Base-by-base conservation (phyloP, 1,284 basidiomycete species). In the Leucocoprinus gongylophorus region DNA sequence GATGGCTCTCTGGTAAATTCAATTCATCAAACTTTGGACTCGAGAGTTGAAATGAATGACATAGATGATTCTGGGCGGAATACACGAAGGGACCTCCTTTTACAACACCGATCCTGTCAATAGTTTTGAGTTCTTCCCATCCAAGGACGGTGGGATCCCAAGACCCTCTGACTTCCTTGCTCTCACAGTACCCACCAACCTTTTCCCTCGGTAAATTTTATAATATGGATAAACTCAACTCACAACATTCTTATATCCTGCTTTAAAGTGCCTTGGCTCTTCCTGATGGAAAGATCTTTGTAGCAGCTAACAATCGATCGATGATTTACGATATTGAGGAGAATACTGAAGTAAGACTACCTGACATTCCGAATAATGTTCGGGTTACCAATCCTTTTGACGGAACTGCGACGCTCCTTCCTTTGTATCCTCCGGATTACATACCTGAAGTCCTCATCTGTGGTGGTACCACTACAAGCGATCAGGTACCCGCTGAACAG, bases 331-430 rank as follows among this genome's bases (percentile, higher is more conserved):
- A 91, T 63, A 87, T 85, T 83, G 62, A 73, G 57, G 67, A 67
- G 5, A 82, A 91, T 59, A 74, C 67, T 0, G 89, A 91, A 64
- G 70, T 64, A 18, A 69, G 76, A 39, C 76, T 91, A 2, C 88
- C 88, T 12, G 64, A 64, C 41, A 75, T 93, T 55, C 90, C 90
- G 2, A 91, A 91, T 57, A 83, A 81, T 32, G 81, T 91, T 12
- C 83, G 85, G 17, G 79, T 91, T 32, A 89, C 88, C 0, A 92
- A 92, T 64, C 89, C 89, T 0, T 87, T 88, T 80, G 74, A 85
- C 17, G 88, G 83, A 18, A 84, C 83, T 9, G 85, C 72, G 3
- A 62, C 87, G 18, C 72, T 92, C 17, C 77, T 92, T 2, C 88
- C 90, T 7, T 70, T 92, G 5, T 76, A 75, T 2, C 76, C 79